Base-by-base conservation (phyloP, 495 filamentous ascomycete genomes). In the Penicillium flavigenum region DNA sequence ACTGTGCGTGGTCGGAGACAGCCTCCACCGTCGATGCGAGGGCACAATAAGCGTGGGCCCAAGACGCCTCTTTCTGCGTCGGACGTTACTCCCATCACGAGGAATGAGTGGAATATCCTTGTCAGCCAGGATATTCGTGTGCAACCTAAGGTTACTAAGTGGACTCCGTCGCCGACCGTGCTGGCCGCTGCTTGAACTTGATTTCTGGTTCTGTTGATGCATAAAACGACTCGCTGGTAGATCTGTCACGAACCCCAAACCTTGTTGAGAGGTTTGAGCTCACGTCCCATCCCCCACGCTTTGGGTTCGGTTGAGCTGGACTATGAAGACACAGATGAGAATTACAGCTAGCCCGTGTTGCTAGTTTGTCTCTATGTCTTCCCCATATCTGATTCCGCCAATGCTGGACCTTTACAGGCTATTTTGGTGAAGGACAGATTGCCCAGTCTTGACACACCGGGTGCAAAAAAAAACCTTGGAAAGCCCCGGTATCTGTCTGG, bases 71-170 rank as follows among this genome's bases (percentile, higher is more conserved):
- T 72, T 51, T 78, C 76, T 1, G 73, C 75, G 6, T 77, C 75
- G 11, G 75, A 79, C 62, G 75, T 78, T 16, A 78, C 75, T 0
- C 76, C 76, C 5, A 79, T 77, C 57, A 79, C 76, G 2, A 58
- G 72, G 11, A 77, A 76, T 46, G 76, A 79, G 60, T 79, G 76
- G 76, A 79, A 79, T 51, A 65, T 78, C 12, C 65, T 79, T 16
- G 64, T 74, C 17, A 63, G 61, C 12, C 54, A 72, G 26, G 71
- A 74, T 17, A 69, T 76, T 38, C 63, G 54, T 0, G 49, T 66
- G 5, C 69, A 72, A 58, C 70, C 72, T 19, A 69, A 62, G 14
- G 67, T 79, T 17, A 79, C 76, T 2, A 73, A 75, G 61, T 79
- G 75, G 76, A 73, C 68, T 39, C 76, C 76, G 8, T 76, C 74